Conservation (phyloP, 2,329 filamentous ascomycete genomes). For the Alternaria rosae region DNA sequence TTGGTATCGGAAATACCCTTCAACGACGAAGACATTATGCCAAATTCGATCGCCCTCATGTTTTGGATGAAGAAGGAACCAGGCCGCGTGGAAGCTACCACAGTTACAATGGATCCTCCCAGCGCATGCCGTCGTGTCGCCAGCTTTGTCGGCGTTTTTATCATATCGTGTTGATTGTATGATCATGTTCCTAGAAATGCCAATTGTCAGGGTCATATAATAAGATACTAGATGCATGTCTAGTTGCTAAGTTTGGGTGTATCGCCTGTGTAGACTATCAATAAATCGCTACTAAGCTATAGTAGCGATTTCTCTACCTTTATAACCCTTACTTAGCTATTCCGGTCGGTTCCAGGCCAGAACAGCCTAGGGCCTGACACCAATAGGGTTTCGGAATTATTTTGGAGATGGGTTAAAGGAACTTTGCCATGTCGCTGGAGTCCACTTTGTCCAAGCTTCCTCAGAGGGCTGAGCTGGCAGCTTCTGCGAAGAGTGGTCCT, state of each 20-base stretch:
- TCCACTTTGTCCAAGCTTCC: conserved; percentile 5
- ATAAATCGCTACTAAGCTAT: no score
- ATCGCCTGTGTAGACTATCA: no score
- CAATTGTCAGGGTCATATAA: no score
- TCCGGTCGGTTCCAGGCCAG: no score
- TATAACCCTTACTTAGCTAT: no score
- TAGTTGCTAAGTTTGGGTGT: no score
- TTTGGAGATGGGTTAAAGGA: not conserved
- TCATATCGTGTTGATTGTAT: not conserved
- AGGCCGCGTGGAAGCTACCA: not conserved
- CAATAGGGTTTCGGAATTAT: not conserved
- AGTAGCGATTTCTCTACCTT: no score
- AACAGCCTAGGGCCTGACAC: no score
- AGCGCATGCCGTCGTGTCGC: no score
- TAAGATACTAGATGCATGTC: no score
- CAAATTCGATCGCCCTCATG: not conserved
- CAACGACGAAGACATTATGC: not conserved
- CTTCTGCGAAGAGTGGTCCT: not conserved
- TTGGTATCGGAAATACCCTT: not conserved
- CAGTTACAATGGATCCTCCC: no score
- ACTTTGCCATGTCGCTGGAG: conserved; percentile 6
- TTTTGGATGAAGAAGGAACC: not conserved
- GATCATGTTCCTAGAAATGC: not conserved
- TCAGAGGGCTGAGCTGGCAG: not conserved
- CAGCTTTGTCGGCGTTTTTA: no score